Base-by-base conservation (phyloP, 768 basidiomycete species). In the Lentinula detonsa region DNA sequence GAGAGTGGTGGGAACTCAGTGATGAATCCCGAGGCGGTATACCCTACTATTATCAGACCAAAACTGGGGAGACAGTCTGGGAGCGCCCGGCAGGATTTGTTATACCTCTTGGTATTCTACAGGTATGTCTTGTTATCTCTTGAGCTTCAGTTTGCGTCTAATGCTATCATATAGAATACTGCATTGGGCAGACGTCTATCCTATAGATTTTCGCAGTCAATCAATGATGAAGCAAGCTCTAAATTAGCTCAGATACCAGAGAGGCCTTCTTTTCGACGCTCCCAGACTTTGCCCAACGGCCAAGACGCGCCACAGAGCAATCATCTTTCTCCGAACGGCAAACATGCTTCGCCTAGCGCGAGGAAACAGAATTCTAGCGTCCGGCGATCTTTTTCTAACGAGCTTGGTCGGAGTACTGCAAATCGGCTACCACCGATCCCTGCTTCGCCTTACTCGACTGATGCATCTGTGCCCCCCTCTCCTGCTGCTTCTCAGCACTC, bases 1-100 rank as follows among this genome's bases (percentile, higher is more conserved):
- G 95, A 45, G 93, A 96, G 71, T 97, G 95, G 94, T 98, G 95
- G 95, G 95, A 97, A 72, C 81, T 97, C 62, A 79, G 79, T 49
- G 95, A 98, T 70, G 90, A 93, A 40, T 83, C 86, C 49, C 81
- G 92, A 56, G 89, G 86, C 49, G 91, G 91, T 34, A 77, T 94
- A 60, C 85, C 91, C 3, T 98, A 98, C 71, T 98, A 94, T 74
- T 95, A 96, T 74, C 94, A 95, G 68, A 97, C 94, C 9, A 88
- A 93, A 72, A 88, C 91, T 1, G 88, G 89, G 1, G 89, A 92
- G 67, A 96, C 95, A 1, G 88, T 92, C 39, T 98, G 95, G 95
- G 92, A 92, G 61, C 83, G 89, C n/a, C 95, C 95, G 13, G 73
- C 80, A 23, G 90, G 87, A 37, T 95, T 97, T 70, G 89, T 98